Conservation (phyloP, 352 stramenopile species). For the Saprolegnia diclina region DNA sequence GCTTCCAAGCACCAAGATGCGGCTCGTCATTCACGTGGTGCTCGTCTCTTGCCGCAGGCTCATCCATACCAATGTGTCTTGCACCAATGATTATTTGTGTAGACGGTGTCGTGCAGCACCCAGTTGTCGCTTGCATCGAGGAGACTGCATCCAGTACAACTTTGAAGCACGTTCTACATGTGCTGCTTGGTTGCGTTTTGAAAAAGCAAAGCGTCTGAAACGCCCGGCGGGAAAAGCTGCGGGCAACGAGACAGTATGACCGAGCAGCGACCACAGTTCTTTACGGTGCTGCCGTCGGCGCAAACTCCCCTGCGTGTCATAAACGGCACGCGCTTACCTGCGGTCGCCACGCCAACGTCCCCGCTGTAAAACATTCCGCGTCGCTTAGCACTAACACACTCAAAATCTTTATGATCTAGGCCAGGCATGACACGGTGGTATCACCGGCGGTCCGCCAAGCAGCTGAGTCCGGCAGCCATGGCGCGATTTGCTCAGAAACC, state of each 20-base stretch:
- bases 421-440: background rate
- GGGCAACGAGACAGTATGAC: background rate
- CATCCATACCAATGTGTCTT: too few species aligned
- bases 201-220: too few species aligned
- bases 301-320: background rate
- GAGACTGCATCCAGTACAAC: too few species aligned
- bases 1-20: too few species aligned
- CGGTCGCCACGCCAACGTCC: background rate
- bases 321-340: background rate
- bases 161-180: too few species aligned
- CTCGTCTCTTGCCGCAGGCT: too few species aligned
- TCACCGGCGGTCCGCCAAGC: conserved; percentile 9
- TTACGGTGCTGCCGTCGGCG: conserved; percentile 15
- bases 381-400: background rate
- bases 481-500: background rate
- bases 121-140: too few species aligned
- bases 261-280: conserved; percentile 20
- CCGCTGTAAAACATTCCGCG: background rate
- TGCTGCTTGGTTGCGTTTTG: too few species aligned
- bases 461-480: background rate
- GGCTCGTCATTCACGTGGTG: too few species aligned
- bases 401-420: background rate
- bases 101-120: too few species aligned
- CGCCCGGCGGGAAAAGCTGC: background rate
- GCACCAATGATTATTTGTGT: too few species aligned